Evolutionary conservation across 331 rosid genomes (phyloP), one percentile per base, ranked within the genome.

Genomic region (Malus hybrid): DNA sequence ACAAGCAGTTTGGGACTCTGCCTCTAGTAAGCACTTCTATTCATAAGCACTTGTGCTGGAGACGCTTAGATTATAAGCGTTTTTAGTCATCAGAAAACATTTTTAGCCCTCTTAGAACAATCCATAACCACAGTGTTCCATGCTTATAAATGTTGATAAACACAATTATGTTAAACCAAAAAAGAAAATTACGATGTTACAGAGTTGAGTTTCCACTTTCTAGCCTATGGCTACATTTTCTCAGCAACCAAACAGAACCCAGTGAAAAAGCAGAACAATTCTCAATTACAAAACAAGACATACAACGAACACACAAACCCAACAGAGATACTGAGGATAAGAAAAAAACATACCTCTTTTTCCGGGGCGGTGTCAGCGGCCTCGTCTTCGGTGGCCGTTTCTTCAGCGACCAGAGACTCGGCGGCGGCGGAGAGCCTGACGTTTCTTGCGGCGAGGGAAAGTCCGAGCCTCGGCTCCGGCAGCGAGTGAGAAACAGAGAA

Each of bases 291-390:
- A 1, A 33, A 65, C 2, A 11, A 56, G 39, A 3, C 54, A 39
- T 1, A 14, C 12, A 6, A 1, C 6, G 19, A 5, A 65, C 0
- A 18, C 29, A 19, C 4, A 4, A 56, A 56, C 24, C 14, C 15
- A 56, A 67, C 33, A 72, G 27, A 76, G 57, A 52, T 8, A 5
- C 61, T 28, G 46, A 48, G 61, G 7, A 50, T 29, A 18, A 19
- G 69, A 67, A 7, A 10, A 54, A 65, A 19, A 42, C n/a, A 50
- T 27, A 90, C 91, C 90, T 86, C 80, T 3, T 76, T 71, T 39
- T 65, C 76, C 3, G 72, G 81, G 71, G 74, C 60, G 39, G 77
- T 67, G 61, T 76, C 76, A 10, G 44, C 12, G 44, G 12, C 44
- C 44, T 54, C 61, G 31, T 50, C 85, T 13, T 31, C 77, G 8